phyloP scores from a whole-genome alignment of 2,329 filamentous ascomycete genomes.

The Madurella fahalii region DNA sequence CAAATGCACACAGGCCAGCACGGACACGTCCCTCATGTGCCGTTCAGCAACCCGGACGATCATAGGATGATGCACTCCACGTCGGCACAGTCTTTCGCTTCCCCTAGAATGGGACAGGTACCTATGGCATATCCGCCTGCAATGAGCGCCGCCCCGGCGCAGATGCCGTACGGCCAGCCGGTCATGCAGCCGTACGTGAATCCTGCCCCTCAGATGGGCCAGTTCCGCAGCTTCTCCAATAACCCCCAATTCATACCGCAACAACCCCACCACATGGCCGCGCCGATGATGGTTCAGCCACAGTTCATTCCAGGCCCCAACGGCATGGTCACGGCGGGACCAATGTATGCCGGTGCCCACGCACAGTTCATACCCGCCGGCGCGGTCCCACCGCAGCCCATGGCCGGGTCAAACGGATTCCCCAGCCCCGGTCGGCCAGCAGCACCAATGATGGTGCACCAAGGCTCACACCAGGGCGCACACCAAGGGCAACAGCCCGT shows the following conservation, averaged over 20 bases:
- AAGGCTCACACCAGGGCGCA: slow-evolving; percentile 87
- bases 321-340: slow-evolving; percentile 61
- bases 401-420: slow-evolving; percentile 70
- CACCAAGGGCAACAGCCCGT: slow-evolving; percentile 75
- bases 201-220: slow-evolving; percentile 66
- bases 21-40: slow-evolving; percentile 58
- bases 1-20: slow-evolving; percentile 73
- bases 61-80: slow-evolving; percentile 86
- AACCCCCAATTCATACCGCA: slow-evolving; percentile 68
- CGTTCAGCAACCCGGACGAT: slow-evolving; percentile 72
- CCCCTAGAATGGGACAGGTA: slow-evolving; percentile 69
- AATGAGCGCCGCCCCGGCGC: slow-evolving; percentile 64
- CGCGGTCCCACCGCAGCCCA: slow-evolving; percentile 51
- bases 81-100: slow-evolving; percentile 79
- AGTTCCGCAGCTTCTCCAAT: slow-evolving; percentile 67
- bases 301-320: slow-evolving; percentile 72
- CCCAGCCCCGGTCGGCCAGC: slow-evolving; percentile 78
- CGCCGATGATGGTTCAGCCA: slow-evolving; percentile 78
- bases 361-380: slow-evolving; percentile 60
- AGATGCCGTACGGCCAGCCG: slow-evolving; percentile 67
- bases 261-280: slow-evolving; percentile 67
- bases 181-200: slow-evolving; percentile 69
- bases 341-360: slow-evolving; percentile 71
- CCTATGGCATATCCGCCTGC: slow-evolving; percentile 66
- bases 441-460: slow-evolving; percentile 90